Evolutionary conservation across 306 rosid genomes (phyloP).

Genomic region (Dalbergia oliveri): DNA sequence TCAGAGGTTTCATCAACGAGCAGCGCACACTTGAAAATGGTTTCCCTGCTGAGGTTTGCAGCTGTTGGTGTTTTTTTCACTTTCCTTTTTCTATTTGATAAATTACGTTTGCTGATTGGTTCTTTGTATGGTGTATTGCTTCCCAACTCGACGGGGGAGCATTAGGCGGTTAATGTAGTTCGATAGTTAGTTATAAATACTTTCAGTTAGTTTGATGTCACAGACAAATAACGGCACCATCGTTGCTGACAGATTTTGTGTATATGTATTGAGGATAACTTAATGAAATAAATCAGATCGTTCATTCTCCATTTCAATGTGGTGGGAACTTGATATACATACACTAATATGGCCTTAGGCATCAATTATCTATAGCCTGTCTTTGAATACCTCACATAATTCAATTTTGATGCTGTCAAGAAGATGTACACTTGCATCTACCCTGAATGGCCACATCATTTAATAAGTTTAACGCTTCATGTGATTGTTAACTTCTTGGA

Average conservation of each 20-base stretch:
- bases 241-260: too few species aligned
- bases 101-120: not conserved
- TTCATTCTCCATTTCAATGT: too few species aligned
- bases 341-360: not conserved
- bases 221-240: too few species aligned
- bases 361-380: not conserved
- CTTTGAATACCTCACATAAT: not conserved
- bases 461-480: not conserved
- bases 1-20: slow-evolving; percentile 66
- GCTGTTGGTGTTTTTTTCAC: not conserved
- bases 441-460: not conserved
- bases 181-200: too few species aligned
- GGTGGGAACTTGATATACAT: not conserved
- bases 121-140: not conserved
- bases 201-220: too few species aligned
- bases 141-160: too few species aligned
- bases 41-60: slow-evolving; percentile 65
- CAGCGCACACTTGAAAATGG: slow-evolving; percentile 63
- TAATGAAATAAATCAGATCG: too few species aligned
- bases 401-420: not conserved
- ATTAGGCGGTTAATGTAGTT: too few species aligned
- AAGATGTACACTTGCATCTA: not conserved
- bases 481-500: not conserved
- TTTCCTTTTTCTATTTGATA: not conserved
- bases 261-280: too few species aligned